Evolutionary conservation across 768 basidiomycete species (phyloP).

Genomic region (Leccinum boreale): DNA sequence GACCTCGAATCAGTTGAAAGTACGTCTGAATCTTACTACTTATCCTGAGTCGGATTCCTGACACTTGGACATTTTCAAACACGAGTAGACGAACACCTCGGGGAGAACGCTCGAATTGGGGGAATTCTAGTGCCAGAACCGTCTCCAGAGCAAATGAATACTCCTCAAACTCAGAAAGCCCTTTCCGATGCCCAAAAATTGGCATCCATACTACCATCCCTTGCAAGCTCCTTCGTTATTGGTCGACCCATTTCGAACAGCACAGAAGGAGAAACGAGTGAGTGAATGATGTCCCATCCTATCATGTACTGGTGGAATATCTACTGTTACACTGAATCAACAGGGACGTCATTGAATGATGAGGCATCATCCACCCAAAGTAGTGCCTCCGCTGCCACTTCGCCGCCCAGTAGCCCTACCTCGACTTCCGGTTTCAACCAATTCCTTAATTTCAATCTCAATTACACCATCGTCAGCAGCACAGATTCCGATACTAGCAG

Average conservation of each 20-base stretch:
- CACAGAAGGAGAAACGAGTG: neutral
- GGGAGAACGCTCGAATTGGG: neutral
- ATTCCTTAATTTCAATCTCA: neutral
- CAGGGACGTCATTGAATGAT: too few relatives aligned
- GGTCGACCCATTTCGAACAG: neutral
- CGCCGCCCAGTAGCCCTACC: conserved; percentile 1
- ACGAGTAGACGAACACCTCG: neutral
- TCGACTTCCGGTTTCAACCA: neutral
- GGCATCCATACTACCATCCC: neutral
- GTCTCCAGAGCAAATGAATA: conserved; percentile 1
- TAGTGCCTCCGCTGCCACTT: neutral
- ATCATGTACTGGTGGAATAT: neutral
- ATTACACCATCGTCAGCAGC: neutral
- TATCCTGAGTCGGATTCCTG: too few relatives aligned
- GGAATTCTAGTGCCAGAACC: neutral
- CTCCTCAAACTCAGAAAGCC: neutral
- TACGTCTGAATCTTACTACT: neutral
- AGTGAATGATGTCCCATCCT: neutral
- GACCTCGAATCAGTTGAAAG: neutral
- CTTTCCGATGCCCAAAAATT: neutral
- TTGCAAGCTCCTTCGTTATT: neutral
- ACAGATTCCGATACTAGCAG: neutral
- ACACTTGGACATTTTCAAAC: neutral
- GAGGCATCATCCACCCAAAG: neutral
- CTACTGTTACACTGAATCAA: neutral